Conservation (phyloP, 176 grass and related monocot species). For the Avena insularis region DNA sequence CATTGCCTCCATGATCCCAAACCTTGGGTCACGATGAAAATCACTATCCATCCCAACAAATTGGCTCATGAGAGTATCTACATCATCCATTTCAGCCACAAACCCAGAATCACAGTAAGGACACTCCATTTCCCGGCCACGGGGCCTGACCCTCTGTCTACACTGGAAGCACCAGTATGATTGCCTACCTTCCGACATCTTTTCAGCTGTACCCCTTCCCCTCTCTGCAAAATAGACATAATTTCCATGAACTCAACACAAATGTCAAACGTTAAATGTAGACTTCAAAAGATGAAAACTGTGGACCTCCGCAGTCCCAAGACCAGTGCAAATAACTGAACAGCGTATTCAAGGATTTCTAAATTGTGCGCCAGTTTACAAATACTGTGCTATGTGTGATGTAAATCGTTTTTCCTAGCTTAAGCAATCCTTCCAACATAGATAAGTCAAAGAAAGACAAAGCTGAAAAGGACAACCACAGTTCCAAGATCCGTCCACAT, state of each 20-base stretch:
- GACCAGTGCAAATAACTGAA: not conserved
- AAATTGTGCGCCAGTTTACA: not conserved
- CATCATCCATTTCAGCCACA: constrained; percentile 68
- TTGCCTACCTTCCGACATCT: constrained; percentile 62
- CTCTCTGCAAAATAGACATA: constrained; percentile 32
- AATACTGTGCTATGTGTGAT: not conserved
- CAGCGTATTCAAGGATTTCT: not conserved
- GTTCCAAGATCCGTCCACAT: not conserved
- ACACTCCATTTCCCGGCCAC: constrained; percentile 67
- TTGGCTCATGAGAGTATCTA: constrained; percentile 66
- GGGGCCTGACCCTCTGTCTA: constrained; percentile 67
- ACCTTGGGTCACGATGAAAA: constrained; percentile 65
- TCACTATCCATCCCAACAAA: constrained; percentile 67
- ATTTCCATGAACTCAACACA: constrained; percentile 3
- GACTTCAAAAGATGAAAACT: not conserved
- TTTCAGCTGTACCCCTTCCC: constrained; percentile 12
- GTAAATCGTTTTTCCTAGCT: not conserved
- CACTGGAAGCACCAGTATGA: constrained; percentile 95
- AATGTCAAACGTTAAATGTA: not conserved
- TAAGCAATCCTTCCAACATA: not conserved
- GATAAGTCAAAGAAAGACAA: not conserved
- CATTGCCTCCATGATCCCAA: constrained; percentile 81
- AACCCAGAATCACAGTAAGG: constrained; percentile 87
- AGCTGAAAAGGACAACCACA: not conserved
- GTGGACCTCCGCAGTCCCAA: not conserved